These are phyloP conservation scores for Chalciporus sp. DNA, from an alignment of 1,284 basidiomycete species.

Conservation along the genomic window DNA sequence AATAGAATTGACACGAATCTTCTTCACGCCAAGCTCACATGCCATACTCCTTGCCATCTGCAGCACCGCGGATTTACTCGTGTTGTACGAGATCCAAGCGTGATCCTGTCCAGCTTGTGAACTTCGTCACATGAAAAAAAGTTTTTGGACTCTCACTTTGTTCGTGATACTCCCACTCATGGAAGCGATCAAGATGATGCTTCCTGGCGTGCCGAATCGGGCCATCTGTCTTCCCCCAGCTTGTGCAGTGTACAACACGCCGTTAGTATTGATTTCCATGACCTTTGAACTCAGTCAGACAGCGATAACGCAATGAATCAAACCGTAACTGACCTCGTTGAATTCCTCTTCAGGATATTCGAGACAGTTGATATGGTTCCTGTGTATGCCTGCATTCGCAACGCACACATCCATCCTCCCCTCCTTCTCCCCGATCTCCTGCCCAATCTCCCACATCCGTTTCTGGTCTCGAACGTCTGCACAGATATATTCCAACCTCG, in stretches of 20 bases:
- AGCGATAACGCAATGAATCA: neutral
- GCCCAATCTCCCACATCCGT: slow-evolving; percentile 39
- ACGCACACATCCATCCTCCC: slow-evolving; percentile 53
- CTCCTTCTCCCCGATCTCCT: slow-evolving; percentile 45
- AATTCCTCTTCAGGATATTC: slow-evolving; percentile 58
- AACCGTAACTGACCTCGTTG: slow-evolving; percentile 39
- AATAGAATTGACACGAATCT: slow-evolving; percentile 37
- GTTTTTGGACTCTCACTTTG: slow-evolving; percentile 43
- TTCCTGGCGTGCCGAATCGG: slow-evolving; percentile 40
- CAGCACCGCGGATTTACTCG: slow-evolving; percentile 43
- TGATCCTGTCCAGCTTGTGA: slow-evolving; percentile 13
- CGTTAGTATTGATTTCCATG: slow-evolving; percentile 45
- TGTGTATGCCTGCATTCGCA: slow-evolving; percentile 56
- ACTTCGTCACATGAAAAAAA: neutral
- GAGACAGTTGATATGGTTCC: slow-evolving; percentile 45
- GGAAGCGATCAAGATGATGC: slow-evolving; percentile 51
- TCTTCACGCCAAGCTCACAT: slow-evolving; percentile 43
- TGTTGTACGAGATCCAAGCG: slow-evolving; percentile 41
- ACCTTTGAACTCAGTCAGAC: slow-evolving; percentile 22
- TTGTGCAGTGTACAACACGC: slow-evolving; percentile 44
- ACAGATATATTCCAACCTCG: slow-evolving; percentile 46
- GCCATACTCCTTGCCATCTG: slow-evolving; percentile 47
- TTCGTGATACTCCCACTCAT: slow-evolving; percentile 65
- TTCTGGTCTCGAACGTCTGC: slow-evolving; percentile 50
- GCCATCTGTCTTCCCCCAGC: slow-evolving; percentile 44